Base-by-base conservation (phyloP, 495 filamentous ascomycete species). In the Cudoniella acicularis region DNA sequence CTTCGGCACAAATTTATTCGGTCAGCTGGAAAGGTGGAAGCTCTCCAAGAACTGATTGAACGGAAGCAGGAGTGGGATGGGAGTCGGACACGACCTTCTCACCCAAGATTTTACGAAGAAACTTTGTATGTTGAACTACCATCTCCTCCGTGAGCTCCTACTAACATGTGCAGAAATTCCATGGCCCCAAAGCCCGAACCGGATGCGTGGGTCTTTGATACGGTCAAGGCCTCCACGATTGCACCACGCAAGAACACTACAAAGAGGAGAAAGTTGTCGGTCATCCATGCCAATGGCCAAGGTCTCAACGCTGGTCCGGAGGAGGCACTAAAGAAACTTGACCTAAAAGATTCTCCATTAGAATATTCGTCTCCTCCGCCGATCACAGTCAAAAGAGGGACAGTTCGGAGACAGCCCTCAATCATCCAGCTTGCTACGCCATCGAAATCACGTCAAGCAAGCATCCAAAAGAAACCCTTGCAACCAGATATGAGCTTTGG, bases 181-280 rank as follows among this genome's bases (percentile, higher is more conserved):
- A 77, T 89, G 67, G 84, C 79, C 52, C 79, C 76, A 55, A 85
- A 78, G 67, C 77, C 82, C 18, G 87, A 92, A 18, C 78, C 87
- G 17, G 92, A 96, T 64, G 90, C 90, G 52, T 99, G 94, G 94
- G 87, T 97, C n/a, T 99, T 99, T 67, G 94, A 97, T 65, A 99
- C 94, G 0, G 83, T 99, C 64, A 93, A 89, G 69, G 87, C 83
- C 22, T 71, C 79, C 1, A 65, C 79, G 1, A 72, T 78, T 6
- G 58, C 61, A 10, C 42, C 60, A 10, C 65, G 67, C 23, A 68
- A 64, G 51, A 65, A 54, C 45, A 65, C 66, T 10, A 68, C 60
- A 8, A 68, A 68, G 57, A 46, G 66, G 54, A 51, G 66, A 36
- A 68, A 68, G 42, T 70, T 78, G 20, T 83, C 79, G 1, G 73